Percentiles rank a stretch among this genome's conserved stretches.
phyloP scores from a whole-genome alignment of 2,329 filamentous ascomycete species.

The Curvularia sp. region DNA sequence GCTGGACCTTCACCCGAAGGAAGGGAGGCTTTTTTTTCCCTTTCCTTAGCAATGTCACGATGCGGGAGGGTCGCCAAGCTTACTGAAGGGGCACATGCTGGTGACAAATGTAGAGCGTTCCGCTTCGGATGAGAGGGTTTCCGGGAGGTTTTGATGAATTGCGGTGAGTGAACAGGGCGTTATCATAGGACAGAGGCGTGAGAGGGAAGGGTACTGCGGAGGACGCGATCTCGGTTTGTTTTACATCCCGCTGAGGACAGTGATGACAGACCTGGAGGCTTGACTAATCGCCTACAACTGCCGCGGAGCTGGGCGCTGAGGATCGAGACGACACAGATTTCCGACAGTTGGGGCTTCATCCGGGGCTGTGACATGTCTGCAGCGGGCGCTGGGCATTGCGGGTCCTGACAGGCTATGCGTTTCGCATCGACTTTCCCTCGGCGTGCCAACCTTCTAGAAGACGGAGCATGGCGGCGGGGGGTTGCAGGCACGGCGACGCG shows the following conservation, averaged over 20 bases:
- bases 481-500: conserved; percentile 15
- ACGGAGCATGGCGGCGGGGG: conserved; percentile 17
- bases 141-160: conserved; percentile 29
- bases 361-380: conserved; percentile 33
- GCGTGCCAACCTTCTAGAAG: conserved; percentile 21
- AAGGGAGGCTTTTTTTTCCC: conserved; percentile 33
- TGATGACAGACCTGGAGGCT: conserved; percentile 23
- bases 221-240: conserved; percentile 48
- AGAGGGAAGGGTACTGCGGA: conserved; percentile 37
- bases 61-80: conserved; percentile 15
- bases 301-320: conserved; percentile 20
- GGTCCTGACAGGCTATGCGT: conserved; percentile 28
- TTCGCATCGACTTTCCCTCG: conserved; percentile 34
- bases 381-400: conserved; percentile 21
- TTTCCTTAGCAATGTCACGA: conserved; percentile 22
- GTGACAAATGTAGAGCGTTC: conserved; percentile 31
- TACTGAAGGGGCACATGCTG: conserved; percentile 50
- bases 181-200: conserved; percentile 28
- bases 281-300: conserved; percentile 42
- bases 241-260: conserved; percentile 40
- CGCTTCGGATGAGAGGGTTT: conserved; percentile 39
- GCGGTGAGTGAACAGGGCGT: conserved; percentile 28
- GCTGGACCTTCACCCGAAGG: conserved; percentile 41
- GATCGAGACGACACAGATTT: conserved; percentile 36
- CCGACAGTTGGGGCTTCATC: conserved; percentile 41